phyloP scores from a whole-genome alignment of 2,329 filamentous ascomycete genomes.

The Trichoderma sp. region DNA sequence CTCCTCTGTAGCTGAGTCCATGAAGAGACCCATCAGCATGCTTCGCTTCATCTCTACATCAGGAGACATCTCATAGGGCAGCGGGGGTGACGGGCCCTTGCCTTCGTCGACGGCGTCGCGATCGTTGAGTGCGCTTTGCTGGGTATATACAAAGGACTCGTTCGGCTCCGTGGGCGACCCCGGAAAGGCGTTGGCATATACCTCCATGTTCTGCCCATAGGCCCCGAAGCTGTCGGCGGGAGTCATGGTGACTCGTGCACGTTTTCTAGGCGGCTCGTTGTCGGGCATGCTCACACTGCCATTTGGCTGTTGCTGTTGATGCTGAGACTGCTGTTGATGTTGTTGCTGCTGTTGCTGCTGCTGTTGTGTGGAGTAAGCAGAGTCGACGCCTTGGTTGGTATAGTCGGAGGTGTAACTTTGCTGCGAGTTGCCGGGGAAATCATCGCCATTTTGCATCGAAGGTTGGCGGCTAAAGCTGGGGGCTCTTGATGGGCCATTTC shows the following conservation, averaged over 20 bases:
- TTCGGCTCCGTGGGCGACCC: conserved; percentile 77
- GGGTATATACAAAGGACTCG: conserved; percentile 71
- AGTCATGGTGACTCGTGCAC: conserved; percentile 58
- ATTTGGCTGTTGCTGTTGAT: conserved; percentile 33
- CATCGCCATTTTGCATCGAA: conserved; percentile 67
- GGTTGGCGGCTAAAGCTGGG: conserved; percentile 69
- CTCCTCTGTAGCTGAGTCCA: conserved; percentile 69
- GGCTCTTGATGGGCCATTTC: conserved; percentile 62
- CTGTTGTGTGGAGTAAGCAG: conserved; percentile 62
- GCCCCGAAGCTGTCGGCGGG: conserved; percentile 58
- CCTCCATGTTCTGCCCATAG: conserved; percentile 47
- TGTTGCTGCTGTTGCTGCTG: neutral
- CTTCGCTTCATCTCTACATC: conserved; percentile 78
- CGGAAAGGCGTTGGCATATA: conserved; percentile 50
- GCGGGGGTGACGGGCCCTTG: conserved; percentile 60
- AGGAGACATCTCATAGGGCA: conserved; percentile 58
- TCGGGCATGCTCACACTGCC: conserved; percentile 47
- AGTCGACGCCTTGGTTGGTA: conserved; percentile 61
- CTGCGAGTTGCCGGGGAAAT: conserved; percentile 73
- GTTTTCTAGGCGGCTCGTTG: conserved; percentile 77
- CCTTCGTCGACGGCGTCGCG: conserved; percentile 46
- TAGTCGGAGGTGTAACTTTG: conserved; percentile 78
- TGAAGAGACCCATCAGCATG: conserved; percentile 77
- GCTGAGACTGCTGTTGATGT: conserved; percentile 26
- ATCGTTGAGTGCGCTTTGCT: conserved; percentile 45